Base-by-base conservation (phyloP, 2,329 filamentous ascomycete genomes). In the Domatiomyces catenatus region DNA sequence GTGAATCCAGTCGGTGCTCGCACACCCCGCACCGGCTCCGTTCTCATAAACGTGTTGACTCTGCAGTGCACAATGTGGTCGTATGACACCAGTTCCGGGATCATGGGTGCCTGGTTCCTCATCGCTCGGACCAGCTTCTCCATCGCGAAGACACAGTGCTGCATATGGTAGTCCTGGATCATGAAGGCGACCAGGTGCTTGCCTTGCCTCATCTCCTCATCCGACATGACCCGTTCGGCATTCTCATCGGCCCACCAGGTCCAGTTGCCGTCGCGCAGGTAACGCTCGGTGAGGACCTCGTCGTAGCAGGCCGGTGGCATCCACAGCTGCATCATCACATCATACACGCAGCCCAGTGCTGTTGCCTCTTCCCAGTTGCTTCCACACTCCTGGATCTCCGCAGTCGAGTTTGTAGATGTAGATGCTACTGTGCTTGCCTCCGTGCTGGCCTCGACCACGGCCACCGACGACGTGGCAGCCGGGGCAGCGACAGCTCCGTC, bases 271-370 rank as follows among this genome's bases (percentile, higher is more conserved):
- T 52, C 51, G 2, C 53, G 49, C 7, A 59, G 55, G 51, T 58
- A 59, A 5, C 54, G 54, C 22, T 59, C 53, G 6, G 54, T 56
- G 4, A 59, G 51, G 8, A 48, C 10, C 42, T 50, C 48, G 46
- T 59, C 56, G 44, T 54, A 57, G 52, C 58, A 59, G 24, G 26
- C 55, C 2, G 50, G 48, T 8, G 56, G 56, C 2, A 52, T 58
- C 58, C 58, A 59, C 42, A 56, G 52, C 44, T 58, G 56, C 58
- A 59, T 59, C 58, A 59, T 59, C 20, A 59, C 58, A 46, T 59
- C 58, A 44, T 57, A 59, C 26, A 55, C 26, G 39, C 58, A 59
- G 20, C 58, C 58, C n/a, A 52, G 49, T 10, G 44, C 58, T 36
- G 54, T 47, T 7, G 58, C 58, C 43, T 59, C 55, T 6, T 56